A percentile compares a stretch with the other conserved stretches of the same genome.
phyloP scores from a whole-genome alignment of 805 yeast genomes.

The Candida taoyuanica region DNA sequence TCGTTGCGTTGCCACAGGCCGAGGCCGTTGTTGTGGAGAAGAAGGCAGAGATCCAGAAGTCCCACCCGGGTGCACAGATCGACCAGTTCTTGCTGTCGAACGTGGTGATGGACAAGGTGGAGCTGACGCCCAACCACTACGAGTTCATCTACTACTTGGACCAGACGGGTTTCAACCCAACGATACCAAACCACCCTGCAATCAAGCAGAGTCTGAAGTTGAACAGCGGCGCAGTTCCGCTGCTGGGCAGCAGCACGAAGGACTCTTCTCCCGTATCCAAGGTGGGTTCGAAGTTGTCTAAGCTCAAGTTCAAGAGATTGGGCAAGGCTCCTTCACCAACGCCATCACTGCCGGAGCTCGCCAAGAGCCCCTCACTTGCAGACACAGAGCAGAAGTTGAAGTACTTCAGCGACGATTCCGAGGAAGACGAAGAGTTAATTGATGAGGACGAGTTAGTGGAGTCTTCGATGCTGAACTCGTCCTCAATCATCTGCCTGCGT shows the following conservation, averaged over 20 bases:
- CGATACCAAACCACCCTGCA: conserved; percentile 23
- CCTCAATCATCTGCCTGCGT: conserved; percentile 29
- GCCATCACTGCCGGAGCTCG: conserved; percentile 20
- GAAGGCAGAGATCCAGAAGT: conserved; percentile 14
- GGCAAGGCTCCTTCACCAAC: conserved; percentile 12
- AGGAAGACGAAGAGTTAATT: conserved; percentile 27
- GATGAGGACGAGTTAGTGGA: conserved; percentile 39
- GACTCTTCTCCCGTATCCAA: conserved; percentile 8
- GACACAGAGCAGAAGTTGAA: conserved; percentile 21
- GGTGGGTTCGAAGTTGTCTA: conserved; percentile 24
- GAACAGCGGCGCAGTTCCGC: too few species aligned
- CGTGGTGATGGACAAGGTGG: conserved; percentile 22
- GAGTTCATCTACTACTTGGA: conserved; percentile 26
- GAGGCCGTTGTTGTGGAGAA: conserved; percentile 16
- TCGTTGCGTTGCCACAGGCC: conserved; percentile 24
- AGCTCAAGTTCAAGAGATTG: conserved; percentile 25
- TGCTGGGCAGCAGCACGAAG: too few species aligned
- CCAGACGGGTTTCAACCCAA: conserved; percentile 17
- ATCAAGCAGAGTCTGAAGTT: conserved; percentile 21
- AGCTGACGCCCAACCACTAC: conserved; percentile 18
- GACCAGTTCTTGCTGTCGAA: conserved; percentile 27
- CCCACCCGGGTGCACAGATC: conserved; percentile 13
- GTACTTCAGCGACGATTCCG: conserved; percentile 23
- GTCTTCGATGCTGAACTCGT: conserved; percentile 31
- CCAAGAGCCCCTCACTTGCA: conserved; percentile 9